Percentiles rank a stretch among this genome's conserved stretches.
phyloP scores from a whole-genome alignment of 164 flowering plant species.

The Malania oleifera region DNA sequence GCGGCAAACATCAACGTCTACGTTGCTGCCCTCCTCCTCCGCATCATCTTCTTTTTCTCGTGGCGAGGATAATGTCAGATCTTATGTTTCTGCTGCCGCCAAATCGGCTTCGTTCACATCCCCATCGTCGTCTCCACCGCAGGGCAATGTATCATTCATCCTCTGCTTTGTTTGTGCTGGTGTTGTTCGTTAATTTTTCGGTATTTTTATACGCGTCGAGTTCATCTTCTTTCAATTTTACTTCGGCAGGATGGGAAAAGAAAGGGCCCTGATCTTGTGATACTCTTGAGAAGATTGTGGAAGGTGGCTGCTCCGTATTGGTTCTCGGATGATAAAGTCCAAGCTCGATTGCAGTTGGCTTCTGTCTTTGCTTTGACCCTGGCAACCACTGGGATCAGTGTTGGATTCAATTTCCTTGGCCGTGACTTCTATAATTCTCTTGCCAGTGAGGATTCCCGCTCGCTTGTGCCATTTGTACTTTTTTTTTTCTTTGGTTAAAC shows the following conservation, averaged over 20 bases:
- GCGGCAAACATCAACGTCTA: too few species aligned
- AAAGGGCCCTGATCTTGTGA: conserved; percentile 35
- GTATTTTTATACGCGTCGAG: too few species aligned
- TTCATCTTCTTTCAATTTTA: too few species aligned
- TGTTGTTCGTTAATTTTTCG: too few species aligned
- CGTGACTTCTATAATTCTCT: conserved; percentile 96
- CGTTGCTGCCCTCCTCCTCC: too few species aligned
- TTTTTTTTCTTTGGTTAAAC: neutral
- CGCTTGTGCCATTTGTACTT: neutral
- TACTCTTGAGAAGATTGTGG: conserved; percentile 70
- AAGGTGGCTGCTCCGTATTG: conserved; percentile 95
- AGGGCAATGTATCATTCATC: too few species aligned
- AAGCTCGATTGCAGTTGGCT: conserved; percentile 71
- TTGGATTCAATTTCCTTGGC: conserved; percentile 91
- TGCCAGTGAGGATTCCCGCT: conserved; percentile 46
- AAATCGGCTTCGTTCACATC: too few species aligned
- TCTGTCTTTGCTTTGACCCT: conserved; percentile 85
- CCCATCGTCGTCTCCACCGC: too few species aligned
- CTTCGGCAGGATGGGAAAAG: conserved; percentile 22
- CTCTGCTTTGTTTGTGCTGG: too few species aligned
- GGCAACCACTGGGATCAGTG: conserved; percentile 95
- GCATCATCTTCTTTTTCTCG: too few species aligned
- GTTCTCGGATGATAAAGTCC: conserved; percentile 76
- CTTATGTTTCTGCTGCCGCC: too few species aligned
- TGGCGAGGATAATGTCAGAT: too few species aligned